Evolutionary conservation across 805 yeast genomes (phyloP), one percentile per base, ranked within the genome.

Genomic region (Ogataea ganodermae): DNA sequence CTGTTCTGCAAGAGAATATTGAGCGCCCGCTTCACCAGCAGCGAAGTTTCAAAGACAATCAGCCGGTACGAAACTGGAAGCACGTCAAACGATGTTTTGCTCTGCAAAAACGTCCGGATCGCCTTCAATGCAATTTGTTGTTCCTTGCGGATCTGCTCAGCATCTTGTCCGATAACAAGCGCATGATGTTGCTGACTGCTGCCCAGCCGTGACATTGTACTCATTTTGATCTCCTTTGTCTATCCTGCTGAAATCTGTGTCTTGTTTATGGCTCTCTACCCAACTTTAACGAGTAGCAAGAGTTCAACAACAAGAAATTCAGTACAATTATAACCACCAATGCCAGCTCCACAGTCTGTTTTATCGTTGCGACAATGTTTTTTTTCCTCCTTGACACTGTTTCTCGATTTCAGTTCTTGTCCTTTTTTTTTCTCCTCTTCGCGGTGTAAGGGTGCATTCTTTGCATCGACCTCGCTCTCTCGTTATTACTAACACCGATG

Each of bases 71-170:
- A 85, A 28, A 94, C 98, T 2, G 99, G 99, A 35, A 94, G 75
- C 18, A 94, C 99, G 61, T 94, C 99, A 66, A 94, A 94, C 1
- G 97, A 89, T 0, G 96, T 91, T 65, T 92, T 92, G 41, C 94
- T 83, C 61, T 89, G 86, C 35, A 94, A 72, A 60, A 94, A 94
- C 26, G 81, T 71, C 40, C 97, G 74, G 50, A 94, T 94, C 16
- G 96, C 89, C 56, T 81, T 80, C 49, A 89, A 77, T 0, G 94
- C 96, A n/a, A 78, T 68, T 50, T 73, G 74, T 62, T 89, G 96
- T 59, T 85, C 89, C 48, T 73, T 73, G 47, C 75, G 61, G 5
- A 66, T 58, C 39, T 65, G 68, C 26, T 66, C 71, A 13, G 62
- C 55, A 39, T 44, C 41, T 18, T 41, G 30, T 28, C 43, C 42